Percentiles rank a stretch among this genome's conserved stretches.
These are phyloP conservation scores for Fusarium sp. DNA, from an alignment of 2,329 filamentous ascomycete species.

Conservation along the genomic window DNA sequence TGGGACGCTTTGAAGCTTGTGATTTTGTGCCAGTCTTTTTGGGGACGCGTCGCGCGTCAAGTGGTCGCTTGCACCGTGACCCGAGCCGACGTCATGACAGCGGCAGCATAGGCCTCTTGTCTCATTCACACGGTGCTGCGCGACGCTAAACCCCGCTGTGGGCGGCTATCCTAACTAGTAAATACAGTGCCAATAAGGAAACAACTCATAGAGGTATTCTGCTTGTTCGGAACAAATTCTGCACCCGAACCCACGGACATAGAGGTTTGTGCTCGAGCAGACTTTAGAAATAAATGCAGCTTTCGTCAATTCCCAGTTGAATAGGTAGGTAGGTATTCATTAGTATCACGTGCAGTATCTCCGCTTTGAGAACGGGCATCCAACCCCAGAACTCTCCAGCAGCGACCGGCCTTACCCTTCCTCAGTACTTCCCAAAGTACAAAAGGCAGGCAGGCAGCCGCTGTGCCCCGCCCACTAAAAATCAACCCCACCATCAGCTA, in stretches of 20 bases:
- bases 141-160: background rate
- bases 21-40: conserved; percentile 41
- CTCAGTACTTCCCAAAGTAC: conserved; percentile 9
- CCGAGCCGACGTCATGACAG: conserved; percentile 36
- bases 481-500: conserved; percentile 45
- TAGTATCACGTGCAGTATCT: conserved; percentile 21
- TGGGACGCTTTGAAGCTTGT: conserved; percentile 27
- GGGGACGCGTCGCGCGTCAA: conserved; percentile 48
- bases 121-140: conserved; percentile 20
- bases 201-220: no score
- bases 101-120: background rate
- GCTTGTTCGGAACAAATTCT: no score
- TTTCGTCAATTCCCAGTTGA: no score
- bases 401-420: background rate
- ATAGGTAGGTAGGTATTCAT: background rate
- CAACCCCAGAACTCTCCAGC: background rate
- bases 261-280: no score
- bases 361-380: conserved; percentile 16
- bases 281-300: no score
- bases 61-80: conserved; percentile 28
- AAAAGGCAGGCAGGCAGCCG: background rate
- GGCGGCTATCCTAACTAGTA: background rate
- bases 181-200: no score
- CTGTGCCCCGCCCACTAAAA: conserved; percentile 34
- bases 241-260: no score